These are phyloP conservation scores for Pneumocystis jirovecii DNA, from an alignment of 1,139 yeast species.

Conservation along the genomic window DNA sequence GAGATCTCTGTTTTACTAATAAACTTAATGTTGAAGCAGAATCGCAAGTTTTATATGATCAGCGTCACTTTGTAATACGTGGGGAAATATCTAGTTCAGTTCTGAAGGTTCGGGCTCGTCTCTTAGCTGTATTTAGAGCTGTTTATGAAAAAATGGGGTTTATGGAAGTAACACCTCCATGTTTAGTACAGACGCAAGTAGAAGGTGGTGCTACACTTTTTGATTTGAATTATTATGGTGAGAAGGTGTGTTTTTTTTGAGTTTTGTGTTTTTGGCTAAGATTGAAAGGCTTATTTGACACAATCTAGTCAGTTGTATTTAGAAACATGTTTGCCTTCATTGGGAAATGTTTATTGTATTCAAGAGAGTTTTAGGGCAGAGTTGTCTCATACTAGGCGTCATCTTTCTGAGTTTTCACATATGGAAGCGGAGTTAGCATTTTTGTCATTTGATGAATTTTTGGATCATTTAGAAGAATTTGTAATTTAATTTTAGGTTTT, in stretches of 20 bases:
- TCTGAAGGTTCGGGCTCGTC: slow-evolving; percentile 82
- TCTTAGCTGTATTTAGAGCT: slow-evolving; percentile 59
- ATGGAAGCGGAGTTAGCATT: slow-evolving; percentile 89
- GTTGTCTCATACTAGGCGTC: slow-evolving; percentile 97
- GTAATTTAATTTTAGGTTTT: not conserved
- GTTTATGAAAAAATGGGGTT: slow-evolving; percentile 62
- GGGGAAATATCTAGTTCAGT: slow-evolving; percentile 93
- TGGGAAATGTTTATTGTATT: slow-evolving; percentile 93
- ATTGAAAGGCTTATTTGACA: slow-evolving; percentile 68
- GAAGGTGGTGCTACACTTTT: slow-evolving; percentile 98
- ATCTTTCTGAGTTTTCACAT: slow-evolving; percentile 91
- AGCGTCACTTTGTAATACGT: slow-evolving; percentile 85
- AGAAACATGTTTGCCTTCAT: slow-evolving; percentile 89
- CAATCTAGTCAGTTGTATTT: slow-evolving; percentile 94
- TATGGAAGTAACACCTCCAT: slow-evolving; percentile 93
- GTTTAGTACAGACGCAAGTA: slow-evolving; percentile 99
- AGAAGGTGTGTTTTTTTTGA: slow-evolving; percentile 21
- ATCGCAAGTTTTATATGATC: slow-evolving; percentile 80
- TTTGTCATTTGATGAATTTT: slow-evolving; percentile 69
- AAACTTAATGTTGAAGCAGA: slow-evolving; percentile 73
- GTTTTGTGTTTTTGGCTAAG: not conserved
- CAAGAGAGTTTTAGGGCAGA: slow-evolving; percentile 99
- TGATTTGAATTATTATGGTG: slow-evolving; percentile 87
- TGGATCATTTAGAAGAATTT: slow-evolving; percentile 69
- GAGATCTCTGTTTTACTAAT: slow-evolving; percentile 90